Evolutionary conservation across 495 filamentous ascomycete genomes (phyloP).

Genomic region (Cenococcum geophilum): DNA sequence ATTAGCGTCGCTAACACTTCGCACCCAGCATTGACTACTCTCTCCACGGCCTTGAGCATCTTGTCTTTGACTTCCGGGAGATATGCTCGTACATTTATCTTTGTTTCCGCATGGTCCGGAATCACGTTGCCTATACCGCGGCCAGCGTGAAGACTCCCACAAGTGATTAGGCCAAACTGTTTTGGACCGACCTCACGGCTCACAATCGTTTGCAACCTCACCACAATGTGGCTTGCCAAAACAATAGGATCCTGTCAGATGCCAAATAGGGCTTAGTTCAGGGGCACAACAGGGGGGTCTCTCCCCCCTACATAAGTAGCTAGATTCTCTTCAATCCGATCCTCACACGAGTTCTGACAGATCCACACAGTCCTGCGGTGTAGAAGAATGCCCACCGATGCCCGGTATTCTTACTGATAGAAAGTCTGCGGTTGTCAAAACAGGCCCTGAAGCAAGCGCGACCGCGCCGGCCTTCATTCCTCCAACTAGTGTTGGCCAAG

Average conservation of each 20-base stretch:
- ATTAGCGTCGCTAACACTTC: neutral
- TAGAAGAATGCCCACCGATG: neutral
- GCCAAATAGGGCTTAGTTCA: too few species aligned
- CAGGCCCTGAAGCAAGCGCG: neutral
- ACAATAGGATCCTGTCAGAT: too few species aligned
- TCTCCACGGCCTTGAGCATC: neutral
- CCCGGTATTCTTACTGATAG: neutral
- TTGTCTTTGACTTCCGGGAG: neutral
- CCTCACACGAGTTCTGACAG: too few species aligned
- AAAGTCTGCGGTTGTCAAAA: neutral
- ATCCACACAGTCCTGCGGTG: neutral
- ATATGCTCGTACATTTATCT: neutral
- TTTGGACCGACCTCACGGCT: neutral
- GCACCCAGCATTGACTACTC: neutral
- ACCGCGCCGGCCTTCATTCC: neutral
- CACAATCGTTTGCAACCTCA: neutral
- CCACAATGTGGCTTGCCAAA: neutral
- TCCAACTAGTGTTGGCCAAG: neutral
- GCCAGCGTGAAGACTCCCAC: constrained; percentile 1
- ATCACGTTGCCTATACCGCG: neutral
- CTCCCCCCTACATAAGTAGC: too few species aligned
- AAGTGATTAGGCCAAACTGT: neutral
- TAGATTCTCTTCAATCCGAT: too few species aligned
- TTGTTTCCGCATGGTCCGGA: neutral
- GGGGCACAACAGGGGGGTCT: too few species aligned